Evolutionary conservation across 2,329 filamentous ascomycete species (phyloP).

Genomic region (Fusarium tanahbumbuense): DNA sequence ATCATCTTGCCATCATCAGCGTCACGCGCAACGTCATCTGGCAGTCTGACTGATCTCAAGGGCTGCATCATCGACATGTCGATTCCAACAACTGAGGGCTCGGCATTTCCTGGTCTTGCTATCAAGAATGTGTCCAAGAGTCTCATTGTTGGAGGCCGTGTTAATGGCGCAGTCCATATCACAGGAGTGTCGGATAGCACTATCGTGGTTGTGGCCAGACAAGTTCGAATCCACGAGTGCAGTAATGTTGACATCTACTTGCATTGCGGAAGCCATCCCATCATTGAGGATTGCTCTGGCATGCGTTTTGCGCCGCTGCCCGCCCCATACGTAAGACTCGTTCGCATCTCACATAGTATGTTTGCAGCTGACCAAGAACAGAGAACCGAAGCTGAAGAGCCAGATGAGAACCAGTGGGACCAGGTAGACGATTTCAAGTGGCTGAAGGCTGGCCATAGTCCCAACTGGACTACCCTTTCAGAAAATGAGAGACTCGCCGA

Average conservation of each 20-base stretch:
- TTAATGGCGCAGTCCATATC: constrained; percentile 84
- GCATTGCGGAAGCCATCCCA: constrained; percentile 83
- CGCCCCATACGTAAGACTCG: constrained; percentile 70
- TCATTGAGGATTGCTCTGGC: constrained; percentile 87
- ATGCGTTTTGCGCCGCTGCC: constrained; percentile 86
- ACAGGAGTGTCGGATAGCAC: constrained; percentile 78
- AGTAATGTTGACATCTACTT: constrained; percentile 85
- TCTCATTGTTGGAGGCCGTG: constrained; percentile 81
- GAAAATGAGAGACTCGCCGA: constrained; percentile 69
- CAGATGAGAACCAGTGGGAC: constrained; percentile 78
- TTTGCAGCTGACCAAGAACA: constrained; percentile 26
- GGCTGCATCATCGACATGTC: constrained; percentile 86
- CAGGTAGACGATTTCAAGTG: constrained; percentile 98
- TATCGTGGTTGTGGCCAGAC: constrained; percentile 83
- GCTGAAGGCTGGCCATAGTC: constrained; percentile 86
- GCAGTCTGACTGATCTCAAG: constrained; percentile 75
- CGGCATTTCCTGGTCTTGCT: constrained; percentile 75
- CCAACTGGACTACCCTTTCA: constrained; percentile 83
- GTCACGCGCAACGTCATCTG: constrained; percentile 76
- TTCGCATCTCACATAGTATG: background rate
- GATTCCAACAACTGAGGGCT: constrained; percentile 65
- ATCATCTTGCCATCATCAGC: constrained; percentile 81
- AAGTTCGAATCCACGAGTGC: constrained; percentile 93
- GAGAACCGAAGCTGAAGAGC: constrained; percentile 47
- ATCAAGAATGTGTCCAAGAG: constrained; percentile 77